Conservation (phyloP, 768 basidiomycete species). For the Mycena epipterygia region DNA sequence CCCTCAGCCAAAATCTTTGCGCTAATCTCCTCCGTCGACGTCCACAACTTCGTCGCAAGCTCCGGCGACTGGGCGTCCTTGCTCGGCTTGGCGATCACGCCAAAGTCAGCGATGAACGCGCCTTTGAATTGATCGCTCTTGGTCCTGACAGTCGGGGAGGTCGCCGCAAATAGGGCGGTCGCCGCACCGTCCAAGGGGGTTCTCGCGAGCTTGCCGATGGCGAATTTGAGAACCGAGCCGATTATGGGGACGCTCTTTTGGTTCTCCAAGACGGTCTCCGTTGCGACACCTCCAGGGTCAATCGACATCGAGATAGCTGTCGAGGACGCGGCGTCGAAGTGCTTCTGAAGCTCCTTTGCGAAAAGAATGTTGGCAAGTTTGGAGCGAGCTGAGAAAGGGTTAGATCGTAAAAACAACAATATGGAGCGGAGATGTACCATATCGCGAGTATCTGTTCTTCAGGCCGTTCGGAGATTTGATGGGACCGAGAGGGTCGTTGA, state of each 20-base stretch:
- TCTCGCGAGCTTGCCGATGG: background rate
- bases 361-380: slow-evolving; percentile 64
- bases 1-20: background rate
- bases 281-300: slow-evolving; percentile 2
- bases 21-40: background rate
- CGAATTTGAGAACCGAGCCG: background rate
- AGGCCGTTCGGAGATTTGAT: slow-evolving; percentile 41
- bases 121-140: background rate
- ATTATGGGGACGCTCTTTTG: background rate
- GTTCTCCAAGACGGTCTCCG: background rate
- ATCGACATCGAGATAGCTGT: slow-evolving; percentile 3
- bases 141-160: background rate
- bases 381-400: slow-evolving; percentile 49
- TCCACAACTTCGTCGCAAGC: background rate
- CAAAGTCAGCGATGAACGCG: background rate
- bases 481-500: slow-evolving; percentile 47
- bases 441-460: slow-evolving; percentile 42
- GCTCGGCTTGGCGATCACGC: background rate
- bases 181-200: slow-evolving; percentile 9
- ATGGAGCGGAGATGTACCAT: background rate
- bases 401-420: background rate
- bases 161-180: background rate
- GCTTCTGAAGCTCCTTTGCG: slow-evolving; percentile 60
- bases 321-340: slow-evolving; percentile 47
- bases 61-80: background rate